phyloP scores from a whole-genome alignment of 2,329 filamentous ascomycete species.

The Phaeosphaeriaceae sp. region DNA sequence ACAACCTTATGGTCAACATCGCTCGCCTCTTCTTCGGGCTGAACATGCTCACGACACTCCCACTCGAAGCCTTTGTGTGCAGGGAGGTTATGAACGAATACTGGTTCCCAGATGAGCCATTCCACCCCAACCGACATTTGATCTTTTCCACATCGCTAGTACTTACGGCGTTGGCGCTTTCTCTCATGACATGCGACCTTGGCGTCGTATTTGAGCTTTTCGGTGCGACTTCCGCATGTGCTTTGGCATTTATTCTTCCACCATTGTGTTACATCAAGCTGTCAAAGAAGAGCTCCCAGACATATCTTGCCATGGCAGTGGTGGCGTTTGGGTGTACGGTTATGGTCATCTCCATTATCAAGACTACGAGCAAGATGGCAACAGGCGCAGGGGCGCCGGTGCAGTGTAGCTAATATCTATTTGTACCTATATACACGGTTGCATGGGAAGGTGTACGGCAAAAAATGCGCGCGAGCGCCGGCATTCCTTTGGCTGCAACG shows the following conservation, averaged over 20 bases:
- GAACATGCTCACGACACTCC: constrained; percentile 98
- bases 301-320: constrained; percentile 73
- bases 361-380: constrained; percentile 39
- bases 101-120: constrained; percentile 74
- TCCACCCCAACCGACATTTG: constrained; percentile 83
- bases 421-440: constrained; percentile 25
- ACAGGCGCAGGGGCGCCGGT: constrained; percentile 29
- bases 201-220: constrained; percentile 96
- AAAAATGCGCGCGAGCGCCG: constrained; percentile 10
- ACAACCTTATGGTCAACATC: constrained; percentile 93
- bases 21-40: constrained; percentile 94
- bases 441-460: constrained; percentile 25
- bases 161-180: constrained; percentile 77
- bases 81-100: constrained; percentile 96
- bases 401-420: constrained; percentile 31
- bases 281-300: constrained; percentile 79
- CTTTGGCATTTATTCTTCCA: constrained; percentile 92
- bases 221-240: constrained; percentile 91
- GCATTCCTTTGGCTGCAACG: constrained; percentile 1
- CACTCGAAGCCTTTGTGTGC: constrained; percentile 96
- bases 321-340: constrained; percentile 82
- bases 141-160: constrained; percentile 85
- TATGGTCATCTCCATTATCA: constrained; percentile 69
- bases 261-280: constrained; percentile 95
- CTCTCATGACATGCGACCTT: constrained; percentile 88